phyloP scores from a whole-genome alignment of 2,329 filamentous ascomycete species.

The Shiraia sp. region DNA sequence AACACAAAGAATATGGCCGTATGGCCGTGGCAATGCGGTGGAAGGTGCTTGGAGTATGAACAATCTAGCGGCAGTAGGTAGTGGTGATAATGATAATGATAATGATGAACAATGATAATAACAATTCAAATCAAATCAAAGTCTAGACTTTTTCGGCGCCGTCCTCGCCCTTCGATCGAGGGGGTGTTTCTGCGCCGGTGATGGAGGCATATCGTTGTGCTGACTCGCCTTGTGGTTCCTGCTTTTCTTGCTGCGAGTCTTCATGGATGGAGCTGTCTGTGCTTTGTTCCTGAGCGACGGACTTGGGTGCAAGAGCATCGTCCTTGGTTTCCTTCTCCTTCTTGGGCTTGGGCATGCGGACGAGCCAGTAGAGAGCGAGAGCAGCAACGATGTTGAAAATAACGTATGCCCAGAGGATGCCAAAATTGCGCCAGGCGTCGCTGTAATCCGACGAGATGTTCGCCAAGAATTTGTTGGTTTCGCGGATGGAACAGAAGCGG shows the following conservation, averaged over 20 bases:
- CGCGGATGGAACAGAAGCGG: constrained; percentile 44
- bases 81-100: background rate
- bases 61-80: too few species aligned
- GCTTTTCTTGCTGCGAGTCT: constrained; percentile 9
- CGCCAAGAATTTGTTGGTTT: constrained; percentile 50
- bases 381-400: constrained; percentile 57
- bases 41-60: too few species aligned
- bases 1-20: too few species aligned
- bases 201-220: constrained; percentile 11
- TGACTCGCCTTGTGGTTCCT: constrained; percentile 5
- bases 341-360: constrained; percentile 57
- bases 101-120: background rate
- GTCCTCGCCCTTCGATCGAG: constrained; percentile 5
- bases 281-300: constrained; percentile 6
- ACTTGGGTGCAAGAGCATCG: constrained; percentile 4
- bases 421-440: constrained; percentile 59
- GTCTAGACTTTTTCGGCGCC: constrained; percentile 19
- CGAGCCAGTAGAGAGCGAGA: constrained; percentile 57
- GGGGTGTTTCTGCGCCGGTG: constrained; percentile 11
- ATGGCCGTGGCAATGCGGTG: too few species aligned
- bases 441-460: constrained; percentile 49
- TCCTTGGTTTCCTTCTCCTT: constrained; percentile 37
- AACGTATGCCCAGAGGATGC: constrained; percentile 58
- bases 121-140: background rate
- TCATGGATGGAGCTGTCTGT: constrained; percentile 11